Evolutionary conservation across 2,329 filamentous ascomycete species (phyloP).

Genomic region (Phaeoacremonium minimum): DNA sequence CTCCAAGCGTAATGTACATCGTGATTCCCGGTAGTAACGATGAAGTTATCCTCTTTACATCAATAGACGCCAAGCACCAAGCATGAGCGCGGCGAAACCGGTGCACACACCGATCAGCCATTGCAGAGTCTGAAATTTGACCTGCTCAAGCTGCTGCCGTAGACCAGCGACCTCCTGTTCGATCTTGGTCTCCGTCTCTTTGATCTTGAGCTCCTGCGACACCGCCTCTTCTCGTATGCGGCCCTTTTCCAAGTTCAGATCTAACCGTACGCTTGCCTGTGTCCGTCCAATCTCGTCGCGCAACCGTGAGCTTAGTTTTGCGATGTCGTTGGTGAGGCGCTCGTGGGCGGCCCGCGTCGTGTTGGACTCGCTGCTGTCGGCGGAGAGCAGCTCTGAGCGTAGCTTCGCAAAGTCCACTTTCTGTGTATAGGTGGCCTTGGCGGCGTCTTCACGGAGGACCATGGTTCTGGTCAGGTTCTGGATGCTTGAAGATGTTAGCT

Average conservation of each 20-base stretch:
- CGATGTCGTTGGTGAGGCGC: constrained; percentile 87
- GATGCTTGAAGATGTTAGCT: too few relatives aligned
- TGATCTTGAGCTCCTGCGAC: constrained; percentile 94
- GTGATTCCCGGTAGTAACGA: too few relatives aligned
- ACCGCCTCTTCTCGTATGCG: constrained; percentile 95
- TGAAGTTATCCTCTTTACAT: constrained; percentile 52
- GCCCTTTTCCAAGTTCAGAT: constrained; percentile 95
- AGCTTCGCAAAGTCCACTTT: constrained; percentile 99
- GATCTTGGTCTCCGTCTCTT: constrained; percentile 97
- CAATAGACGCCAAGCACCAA: constrained; percentile 67
- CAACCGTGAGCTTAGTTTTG: constrained; percentile 84
- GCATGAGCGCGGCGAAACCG: constrained; percentile 60
- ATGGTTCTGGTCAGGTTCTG: constrained; percentile 97
- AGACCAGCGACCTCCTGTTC: constrained; percentile 93
- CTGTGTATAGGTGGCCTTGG: constrained; percentile 74
- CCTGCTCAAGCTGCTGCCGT: constrained; percentile 87
- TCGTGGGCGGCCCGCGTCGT: constrained; percentile 89
- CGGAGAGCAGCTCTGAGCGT: constrained; percentile 85
- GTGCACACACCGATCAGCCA: constrained; percentile 90
- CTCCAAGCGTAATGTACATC: too few relatives aligned
- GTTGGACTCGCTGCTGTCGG: constrained; percentile 86
- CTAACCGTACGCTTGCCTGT: constrained; percentile 85
- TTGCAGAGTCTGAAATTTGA: constrained; percentile 97
- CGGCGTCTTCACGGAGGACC: constrained; percentile 91
- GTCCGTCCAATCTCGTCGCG: constrained; percentile 93